Evolutionary conservation across 345 rosid genomes (phyloP), one percentile per base, ranked within the genome.

Genomic region (Camelina neglecta): DNA sequence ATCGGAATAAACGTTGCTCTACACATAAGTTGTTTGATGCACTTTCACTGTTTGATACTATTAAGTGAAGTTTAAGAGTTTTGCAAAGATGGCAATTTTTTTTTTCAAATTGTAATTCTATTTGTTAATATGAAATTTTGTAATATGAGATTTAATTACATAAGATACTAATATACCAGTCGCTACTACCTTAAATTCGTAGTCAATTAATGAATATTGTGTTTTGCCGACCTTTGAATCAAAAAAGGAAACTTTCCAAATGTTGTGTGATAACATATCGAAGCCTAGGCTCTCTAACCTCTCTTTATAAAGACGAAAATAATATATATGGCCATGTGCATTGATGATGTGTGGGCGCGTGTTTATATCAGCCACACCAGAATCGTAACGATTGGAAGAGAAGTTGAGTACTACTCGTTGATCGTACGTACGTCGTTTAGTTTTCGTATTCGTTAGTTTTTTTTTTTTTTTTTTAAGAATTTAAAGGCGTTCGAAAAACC

Each of bases 341-440:
- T 67, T 67, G 55, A 49, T 7, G 26, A 5, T 67, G 11, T 41
- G 73, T 67, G 24, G 67, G 53, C 44, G 42, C 33, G 51, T 74
- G 13, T 57, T 29, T 29, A 29, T 11, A 57, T 16, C 50, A 47
- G 42, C 8, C 66, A 66, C 39, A 57, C 66, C 51, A 8, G 31
- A 18, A 26, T 58, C 18, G 54, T 59, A 67, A 59, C 44, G 60
- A 74, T 16, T 12, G 72, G 72, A 56, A 56, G 72, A 74, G 72
- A 74, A 66, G 6, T 58, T 49, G 67, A 38, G 67, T 75, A 59
- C 62, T 35, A 59, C 68, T 67, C 60, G 20, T 57, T 35, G 51
- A 58, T 58, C 60, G 51, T 66, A 66, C 79, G 68, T 75, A 49
- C 55, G 67, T 66, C 67, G 33, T 38, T 57, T 13, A 16, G 39